Evolutionary conservation across 208 protist species (phyloP), one percentile per base, ranked within the genome.

Genomic region (Angomonas ambiguus): DNA sequence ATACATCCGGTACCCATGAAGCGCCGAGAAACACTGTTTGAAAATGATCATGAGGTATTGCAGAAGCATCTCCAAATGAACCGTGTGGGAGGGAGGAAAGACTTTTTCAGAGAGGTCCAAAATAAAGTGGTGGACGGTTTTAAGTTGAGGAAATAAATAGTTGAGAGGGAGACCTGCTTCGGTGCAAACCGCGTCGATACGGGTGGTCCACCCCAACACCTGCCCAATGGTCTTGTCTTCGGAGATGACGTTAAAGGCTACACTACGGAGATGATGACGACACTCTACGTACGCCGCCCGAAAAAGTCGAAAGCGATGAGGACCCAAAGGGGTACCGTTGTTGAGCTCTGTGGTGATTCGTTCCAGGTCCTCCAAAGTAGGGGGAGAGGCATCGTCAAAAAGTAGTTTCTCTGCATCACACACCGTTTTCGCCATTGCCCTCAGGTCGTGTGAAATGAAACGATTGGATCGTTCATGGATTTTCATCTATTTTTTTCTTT

Each of bases 221-320:
- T 69, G 70, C 16, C 77, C 64, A 31, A 86, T 65, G 18, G 63
- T 75, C 1, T 74, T 83, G 20, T 74, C 74, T 20, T 79, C 67
- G 3, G 68, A 57, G 63, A 88, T 68, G 30, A 77, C 67, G 35
- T 51, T 67, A 13, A 76, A 57, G 10, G 78, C 71, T 28, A 93
- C 82, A n/a, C 81, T 77, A 56, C 77, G 82, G 2, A 94, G 69
- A 57, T 83, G 85, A 63, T 93, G 77, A 18, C 76, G 74, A 48
- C 77, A 77, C 68, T 83, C 83, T 27, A 72, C 76, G 34, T 84
- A 88, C 32, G 83, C 80, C 0, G 71, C 67, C 13, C 76, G 78
- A 51, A 96, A 89, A n/a, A 83, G 74, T 11, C 67, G 62, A 51
- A 94, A 84, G 57, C 89, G 81, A 16, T 68, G 64, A 38, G 58